Evolutionary conservation across 169 alveolate species (phyloP), one percentile per base, ranked within the genome.

Genomic region (Plasmodium falciparum): DNA sequence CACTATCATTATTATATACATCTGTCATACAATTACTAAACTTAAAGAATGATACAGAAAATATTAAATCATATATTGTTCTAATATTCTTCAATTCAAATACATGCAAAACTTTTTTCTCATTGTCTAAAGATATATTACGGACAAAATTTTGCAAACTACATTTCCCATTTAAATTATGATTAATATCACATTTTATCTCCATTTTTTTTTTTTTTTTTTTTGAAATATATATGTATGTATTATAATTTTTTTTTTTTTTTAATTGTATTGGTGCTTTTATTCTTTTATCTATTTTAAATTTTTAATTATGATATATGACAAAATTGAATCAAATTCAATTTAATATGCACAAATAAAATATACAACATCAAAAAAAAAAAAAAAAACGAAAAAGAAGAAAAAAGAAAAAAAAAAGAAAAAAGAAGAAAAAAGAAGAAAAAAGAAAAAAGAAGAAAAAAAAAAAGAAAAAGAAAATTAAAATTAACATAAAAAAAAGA

Each of bases 21-120:
- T 69, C 69, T 49, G 73, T 54, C 9, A 39, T 39, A 52, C 26
- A 65, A 45, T 50, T 76, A 3, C 78, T 76, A 43, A 76, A 54
- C 59, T 67, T 76, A 15, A 76, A 70, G 59, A 63, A 76, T 12
- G 89, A 63, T 11, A 76, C 74, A n/a, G 39, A 8, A n/a, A 47
- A 12, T 50, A 66, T 43, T 47, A 76, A 65, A 76, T 76, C 89
- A 45, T 76, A 76, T 52, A 76, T 69, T 12, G 89, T 76, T 76
- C 24, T 65, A 65, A 76, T 69, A 76, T 76, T 76, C 7, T 69
- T 76, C 45, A 17, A 29, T 45, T 76, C 69, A 20, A 76, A 70
- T 7, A 49, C 50, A n/a, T 76, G 89, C 67, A 76, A 52, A 24
- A 76, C 52, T 76, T 52, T 76, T 47, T 76, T 73, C 7, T 76